phyloP scores from a whole-genome alignment of 805 yeast species.

The Hanseniaspora vineae region DNA sequence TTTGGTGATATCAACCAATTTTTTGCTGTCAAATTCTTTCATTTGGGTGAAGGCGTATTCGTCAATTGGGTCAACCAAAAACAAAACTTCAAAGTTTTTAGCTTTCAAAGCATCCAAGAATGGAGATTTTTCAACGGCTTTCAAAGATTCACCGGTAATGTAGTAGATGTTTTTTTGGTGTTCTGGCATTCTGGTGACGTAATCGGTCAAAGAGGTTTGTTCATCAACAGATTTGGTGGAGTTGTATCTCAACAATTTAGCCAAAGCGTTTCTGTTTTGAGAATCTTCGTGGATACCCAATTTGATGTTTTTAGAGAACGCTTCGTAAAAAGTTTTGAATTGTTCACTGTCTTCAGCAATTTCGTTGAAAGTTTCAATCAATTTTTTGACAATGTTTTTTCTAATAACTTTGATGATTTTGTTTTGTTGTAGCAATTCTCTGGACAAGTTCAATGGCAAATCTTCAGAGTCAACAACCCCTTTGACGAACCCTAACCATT shows the following conservation, averaged over 20 bases:
- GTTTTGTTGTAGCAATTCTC: constrained; percentile 99
- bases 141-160: constrained; percentile 97
- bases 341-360: constrained; percentile 98
- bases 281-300: constrained; percentile 98
- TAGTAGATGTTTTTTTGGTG: constrained; percentile 99
- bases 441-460: constrained; percentile 97
- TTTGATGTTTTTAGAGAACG: constrained; percentile 95
- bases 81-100: constrained; percentile 95
- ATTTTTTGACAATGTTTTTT: constrained; percentile 97
- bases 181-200: constrained; percentile 98
- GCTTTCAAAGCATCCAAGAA: constrained; percentile 98
- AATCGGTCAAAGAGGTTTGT: constrained; percentile 87
- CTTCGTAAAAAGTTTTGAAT: constrained; percentile 95
- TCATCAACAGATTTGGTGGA: constrained; percentile 94
- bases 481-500: constrained; percentile 92
- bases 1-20: constrained; percentile 96
- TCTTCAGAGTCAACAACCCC: constrained; percentile 99
- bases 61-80: constrained; percentile 97
- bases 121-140: constrained; percentile 98
- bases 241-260: constrained; percentile 93
- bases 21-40: constrained; percentile 99
- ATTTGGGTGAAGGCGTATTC: constrained; percentile 99
- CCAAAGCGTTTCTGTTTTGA: constrained; percentile 90
- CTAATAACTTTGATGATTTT: constrained; percentile 98
- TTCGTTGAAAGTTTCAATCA: constrained; percentile 97